Conservation (phyloP, 352 stramenopile species). For the Pythium apleroticum region DNA sequence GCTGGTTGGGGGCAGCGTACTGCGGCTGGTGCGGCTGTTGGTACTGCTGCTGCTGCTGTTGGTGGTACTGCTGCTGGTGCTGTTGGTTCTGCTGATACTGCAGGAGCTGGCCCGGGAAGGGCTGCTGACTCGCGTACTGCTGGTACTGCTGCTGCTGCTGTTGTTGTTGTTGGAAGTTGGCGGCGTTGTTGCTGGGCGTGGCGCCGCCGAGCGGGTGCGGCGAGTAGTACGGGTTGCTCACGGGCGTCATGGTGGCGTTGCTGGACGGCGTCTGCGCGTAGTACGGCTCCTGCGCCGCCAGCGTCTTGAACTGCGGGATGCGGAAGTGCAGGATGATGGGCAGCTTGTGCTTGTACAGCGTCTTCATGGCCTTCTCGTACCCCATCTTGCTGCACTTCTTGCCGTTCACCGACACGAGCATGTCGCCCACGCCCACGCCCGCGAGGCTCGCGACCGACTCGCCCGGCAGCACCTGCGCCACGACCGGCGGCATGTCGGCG, state of each 20-base stretch:
- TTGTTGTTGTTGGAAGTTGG: slow-evolving; percentile 1
- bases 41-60: slow-evolving; percentile 19
- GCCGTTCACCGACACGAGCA: slow-evolving; percentile 79
- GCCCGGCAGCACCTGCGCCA: slow-evolving; percentile 68
- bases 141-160: not conserved
- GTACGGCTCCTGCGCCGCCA: slow-evolving; percentile 22
- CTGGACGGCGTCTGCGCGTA: not conserved
- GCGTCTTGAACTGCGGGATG: slow-evolving; percentile 38
- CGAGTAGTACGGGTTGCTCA: slow-evolving; percentile 1
- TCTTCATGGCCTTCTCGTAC: slow-evolving; percentile 77
- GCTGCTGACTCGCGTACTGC: slow-evolving; percentile 4
- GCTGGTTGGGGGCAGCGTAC: too few species aligned
- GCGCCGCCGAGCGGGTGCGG: not conserved
- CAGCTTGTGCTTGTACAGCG: slow-evolving; percentile 77
- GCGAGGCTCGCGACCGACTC: slow-evolving; percentile 72
- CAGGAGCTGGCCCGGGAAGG: slow-evolving; percentile 21
- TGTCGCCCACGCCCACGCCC: slow-evolving; percentile 59
- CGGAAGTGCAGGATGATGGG: slow-evolving; percentile 79
- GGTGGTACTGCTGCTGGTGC: slow-evolving; percentile 4
- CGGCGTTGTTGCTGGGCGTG: slow-evolving; percentile 2
- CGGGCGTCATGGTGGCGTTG: slow-evolving; percentile 6
- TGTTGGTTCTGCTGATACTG: slow-evolving; percentile 30
- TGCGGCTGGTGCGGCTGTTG: too few species aligned
- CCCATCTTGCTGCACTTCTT: slow-evolving; percentile 72
- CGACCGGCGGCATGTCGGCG: slow-evolving; percentile 74